Conservation (phyloP, 805 yeast genomes). For the Pichia heedii region DNA sequence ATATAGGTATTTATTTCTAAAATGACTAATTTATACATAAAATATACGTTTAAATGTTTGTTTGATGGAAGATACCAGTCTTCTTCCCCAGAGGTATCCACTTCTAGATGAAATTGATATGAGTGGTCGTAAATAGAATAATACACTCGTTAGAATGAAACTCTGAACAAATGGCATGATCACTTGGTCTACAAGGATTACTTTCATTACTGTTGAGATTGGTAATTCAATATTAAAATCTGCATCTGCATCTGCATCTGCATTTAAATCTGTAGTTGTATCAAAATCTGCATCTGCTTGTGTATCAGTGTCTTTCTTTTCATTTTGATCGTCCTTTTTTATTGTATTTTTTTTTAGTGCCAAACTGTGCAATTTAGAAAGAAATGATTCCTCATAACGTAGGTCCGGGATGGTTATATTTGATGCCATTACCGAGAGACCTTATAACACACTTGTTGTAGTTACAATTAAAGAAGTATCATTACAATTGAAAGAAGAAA, state of each 20-base stretch:
- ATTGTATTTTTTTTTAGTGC: background rate
- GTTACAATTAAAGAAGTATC: too few relatives aligned
- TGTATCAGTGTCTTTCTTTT: too few relatives aligned
- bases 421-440: background rate
- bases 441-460: too few relatives aligned
- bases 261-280: too few relatives aligned
- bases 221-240: constrained; percentile 17
- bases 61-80: background rate
- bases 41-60: background rate
- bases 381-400: constrained; percentile 57
- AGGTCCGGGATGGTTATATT: constrained; percentile 44
- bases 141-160: constrained; percentile 32
- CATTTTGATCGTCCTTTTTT: background rate
- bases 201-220: constrained; percentile 35
- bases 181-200: constrained; percentile 44
- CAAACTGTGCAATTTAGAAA: constrained; percentile 24
- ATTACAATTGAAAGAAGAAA: too few relatives aligned
- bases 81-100: background rate
- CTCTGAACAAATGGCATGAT: constrained; percentile 53
- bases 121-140: constrained; percentile 31
- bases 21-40: background rate
- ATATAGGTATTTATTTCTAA: background rate
- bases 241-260: too few relatives aligned
- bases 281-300: too few relatives aligned
- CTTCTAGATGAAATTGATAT: background rate